Base-by-base conservation (phyloP, 345 rosid genomes). In the Clarkia xantiana region DNA sequence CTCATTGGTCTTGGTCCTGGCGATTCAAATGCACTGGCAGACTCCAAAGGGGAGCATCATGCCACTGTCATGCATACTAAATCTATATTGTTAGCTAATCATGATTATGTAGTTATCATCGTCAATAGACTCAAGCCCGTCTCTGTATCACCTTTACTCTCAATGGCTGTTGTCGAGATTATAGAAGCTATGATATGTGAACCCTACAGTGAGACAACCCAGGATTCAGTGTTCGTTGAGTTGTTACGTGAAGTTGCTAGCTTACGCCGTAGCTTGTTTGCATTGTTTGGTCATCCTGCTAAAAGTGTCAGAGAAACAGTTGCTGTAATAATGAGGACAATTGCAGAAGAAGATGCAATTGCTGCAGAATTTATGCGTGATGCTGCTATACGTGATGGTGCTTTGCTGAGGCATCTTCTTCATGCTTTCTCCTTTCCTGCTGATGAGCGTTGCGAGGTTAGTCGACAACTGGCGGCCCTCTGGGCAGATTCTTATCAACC, bases 401-500 rank as follows among this genome's bases (percentile, higher is more conserved):
- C 99, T 66, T 62, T 91, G 70, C 64, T 84, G 67, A 87, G 99
- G 85, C 99, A 91, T 72, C 76, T 91, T 52, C 76, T 82, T 61
- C 83, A 86, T 70, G 94, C 95, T 14, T 91, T 81, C 72, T 80
- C 71, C 55, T 76, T 84, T 71, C 82, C 90, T 68, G 71, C 84
- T 58, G 94, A 89, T 59, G 99, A 91, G 77, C 81, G 94, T 7
- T 80, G 95, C 4, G 96, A 87, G 67, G 88, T 91, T 61, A 91
- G 96, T 74, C 80, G 79, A 61, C 99, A 91, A 69, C 99, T 91
- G 76, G 99, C 86, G 51, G 96, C 96, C 59, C 86, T 91, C 46
- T 91, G 99, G 99, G 99, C 96, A 13, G 99, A 91, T 75, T 91
- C 99, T 55, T 87, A 91, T 67, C 96, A 84, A 65, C 99, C 99